Evolutionary conservation across 306 rosid genomes (phyloP), one percentile per base, ranked within the genome.

Genomic region (Sophora flavescens): DNA sequence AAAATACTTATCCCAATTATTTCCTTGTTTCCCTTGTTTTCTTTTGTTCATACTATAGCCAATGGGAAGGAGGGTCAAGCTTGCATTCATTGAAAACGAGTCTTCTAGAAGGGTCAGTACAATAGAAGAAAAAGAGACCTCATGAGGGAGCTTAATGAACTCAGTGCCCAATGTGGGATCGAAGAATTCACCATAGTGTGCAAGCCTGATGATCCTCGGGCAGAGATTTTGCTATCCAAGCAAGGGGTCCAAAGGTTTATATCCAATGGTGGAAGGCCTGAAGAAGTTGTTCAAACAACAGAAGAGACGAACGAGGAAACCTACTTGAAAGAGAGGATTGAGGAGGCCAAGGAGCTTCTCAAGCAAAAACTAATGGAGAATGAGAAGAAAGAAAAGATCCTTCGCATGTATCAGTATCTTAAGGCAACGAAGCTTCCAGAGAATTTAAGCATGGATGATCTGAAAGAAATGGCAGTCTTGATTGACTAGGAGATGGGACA

Each of bases 181-280:
- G 22, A 22, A 22, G 22, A 0, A 22, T 22, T 0, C 22, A 22
- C 22, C 22, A 22, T 22, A 22, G 22, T 22, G 22, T 22, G 22
- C 22, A 22, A 22, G 22, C 22, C 22, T 22, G 22, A 22, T 0
- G 22, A 22, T 22, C 22, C 22, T 68, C 68, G 62, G 22, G 74
- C 74, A 1, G 38, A 75, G 17, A 9, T 76, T 44, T 76, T 68
- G 78, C 78, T 81, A 13, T 70, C 81, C 14, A 2, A 17, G 1
- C 1, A 0, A 15, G 39, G 12, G 4, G 74, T 17, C 3, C 15
- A 41, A 13, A 18, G 57, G 10, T 50, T 47, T 28, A 2, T 22
- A 1, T 2, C 3, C 2, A 28, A 3, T 68, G 13, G 6, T 5
- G 5, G 33, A 0, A 8, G 61, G 50, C 42, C 68, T 0, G 52